Conservation (phyloP, 1,139 yeast genomes). For the Hanseniaspora uvarum region DNA sequence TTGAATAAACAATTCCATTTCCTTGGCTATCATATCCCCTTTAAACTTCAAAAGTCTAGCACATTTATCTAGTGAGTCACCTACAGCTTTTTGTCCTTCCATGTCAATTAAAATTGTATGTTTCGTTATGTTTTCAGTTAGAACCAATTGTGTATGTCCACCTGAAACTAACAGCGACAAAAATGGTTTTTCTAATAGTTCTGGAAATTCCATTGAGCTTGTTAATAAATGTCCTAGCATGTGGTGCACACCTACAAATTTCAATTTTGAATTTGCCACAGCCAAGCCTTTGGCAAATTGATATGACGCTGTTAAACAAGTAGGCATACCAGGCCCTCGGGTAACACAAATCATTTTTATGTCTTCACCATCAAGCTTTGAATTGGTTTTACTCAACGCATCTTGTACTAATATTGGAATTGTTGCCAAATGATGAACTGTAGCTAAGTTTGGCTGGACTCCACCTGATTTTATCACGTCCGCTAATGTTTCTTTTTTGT, state of each 20-base stretch:
- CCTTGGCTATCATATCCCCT: constrained; percentile 82
- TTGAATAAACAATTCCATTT: constrained; percentile 52
- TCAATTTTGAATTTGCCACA: constrained; percentile 26
- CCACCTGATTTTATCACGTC: constrained; percentile 61
- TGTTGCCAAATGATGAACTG: constrained; percentile 58
- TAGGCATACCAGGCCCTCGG: constrained; percentile 95
- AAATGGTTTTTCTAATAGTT: constrained; percentile 49
- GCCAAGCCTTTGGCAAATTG: constrained; percentile 79
- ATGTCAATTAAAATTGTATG: constrained; percentile 72
- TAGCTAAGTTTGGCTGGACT: constrained; percentile 78
- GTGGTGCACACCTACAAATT: constrained; percentile 80
- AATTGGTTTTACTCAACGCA: constrained; percentile 30
- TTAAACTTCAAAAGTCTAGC: constrained; percentile 70
- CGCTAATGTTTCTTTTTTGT: constrained; percentile 55
- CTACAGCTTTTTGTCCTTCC: constrained; percentile 71
- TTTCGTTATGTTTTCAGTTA: constrained; percentile 46
- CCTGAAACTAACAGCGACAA: constrained; percentile 77
- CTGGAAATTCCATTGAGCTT: constrained; percentile 41
- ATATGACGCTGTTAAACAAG: constrained; percentile 71
- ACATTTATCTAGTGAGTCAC: constrained; percentile 88
- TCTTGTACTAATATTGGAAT: constrained; percentile 41
- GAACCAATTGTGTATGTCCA: constrained; percentile 86
- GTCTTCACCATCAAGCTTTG: constrained; percentile 28
- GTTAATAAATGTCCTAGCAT: constrained; percentile 86
- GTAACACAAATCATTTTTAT: constrained; percentile 84